phyloP scores from a whole-genome alignment of 495 filamentous ascomycete genomes.

The Cladorrhinum samala region DNA sequence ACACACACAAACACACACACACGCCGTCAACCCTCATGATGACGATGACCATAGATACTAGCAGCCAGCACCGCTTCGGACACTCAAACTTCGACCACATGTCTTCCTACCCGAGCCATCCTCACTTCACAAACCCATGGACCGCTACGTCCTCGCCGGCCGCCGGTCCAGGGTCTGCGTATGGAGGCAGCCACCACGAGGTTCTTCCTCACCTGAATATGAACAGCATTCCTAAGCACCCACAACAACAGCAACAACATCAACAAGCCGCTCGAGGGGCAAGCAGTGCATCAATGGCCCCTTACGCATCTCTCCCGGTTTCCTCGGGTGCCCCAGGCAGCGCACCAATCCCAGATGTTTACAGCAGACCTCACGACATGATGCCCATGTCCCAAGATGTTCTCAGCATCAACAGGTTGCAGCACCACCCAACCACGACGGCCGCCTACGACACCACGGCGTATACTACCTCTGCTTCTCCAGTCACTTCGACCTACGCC shows the following conservation, averaged over 20 bases:
- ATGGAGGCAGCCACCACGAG: slow-evolving; percentile 35
- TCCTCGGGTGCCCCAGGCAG: slow-evolving; percentile 68
- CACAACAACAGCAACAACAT: no score
- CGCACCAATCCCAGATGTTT: slow-evolving; percentile 60
- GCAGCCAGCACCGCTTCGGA: slow-evolving; percentile 74
- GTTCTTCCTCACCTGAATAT: slow-evolving; percentile 39
- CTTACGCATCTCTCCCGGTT: slow-evolving; percentile 60
- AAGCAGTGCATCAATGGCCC: slow-evolving; percentile 58
- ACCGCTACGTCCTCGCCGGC: slow-evolving; percentile 38
- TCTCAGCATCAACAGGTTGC: slow-evolving; percentile 50
- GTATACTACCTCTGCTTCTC: slow-evolving; percentile 50
- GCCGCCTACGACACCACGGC: slow-evolving; percentile 43
- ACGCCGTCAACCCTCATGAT: slow-evolving; percentile 39
- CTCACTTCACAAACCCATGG: slow-evolving; percentile 95
- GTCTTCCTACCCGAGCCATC: slow-evolving; percentile 54
- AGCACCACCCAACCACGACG: slow-evolving; percentile 40
- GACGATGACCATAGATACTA: slow-evolving; percentile 82
- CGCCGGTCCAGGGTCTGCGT: slow-evolving; percentile 26
- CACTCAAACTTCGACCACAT: slow-evolving; percentile 72
- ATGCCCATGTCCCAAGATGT: slow-evolving; percentile 72
- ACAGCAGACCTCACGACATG: slow-evolving; percentile 52
- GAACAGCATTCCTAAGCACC: slow-evolving; percentile 35
- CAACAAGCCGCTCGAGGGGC: slow-evolving; percentile 20
- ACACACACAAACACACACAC: slow-evolving; percentile 4
- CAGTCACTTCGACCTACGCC: slow-evolving; percentile 59